A percentile compares a stretch with the other conserved stretches of the same genome.
These are phyloP conservation scores for Poa pratensis DNA, from an alignment of 176 grass and related monocot genomes.

Conservation along the genomic window DNA sequence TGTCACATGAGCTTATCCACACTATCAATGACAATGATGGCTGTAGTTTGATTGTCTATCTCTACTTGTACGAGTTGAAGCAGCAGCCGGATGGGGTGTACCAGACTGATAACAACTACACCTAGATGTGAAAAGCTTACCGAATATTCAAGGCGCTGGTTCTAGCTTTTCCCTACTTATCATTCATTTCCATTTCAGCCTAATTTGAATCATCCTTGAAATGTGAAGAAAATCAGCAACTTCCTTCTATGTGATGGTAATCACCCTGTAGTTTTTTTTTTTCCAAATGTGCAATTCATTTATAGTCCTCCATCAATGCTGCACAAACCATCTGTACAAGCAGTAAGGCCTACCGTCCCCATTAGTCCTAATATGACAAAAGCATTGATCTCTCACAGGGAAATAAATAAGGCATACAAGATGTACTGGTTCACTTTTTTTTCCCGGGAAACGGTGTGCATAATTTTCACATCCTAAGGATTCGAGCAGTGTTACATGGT, in stretches of 20 bases:
- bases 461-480: conserved; percentile 24
- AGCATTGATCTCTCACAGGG: neutral
- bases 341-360: neutral
- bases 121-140: conserved; percentile 10
- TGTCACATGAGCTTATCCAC: neutral
- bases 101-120: neutral
- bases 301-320: conserved; percentile 1
- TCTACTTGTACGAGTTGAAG: neutral
- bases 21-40: neutral
- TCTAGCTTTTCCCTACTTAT: conserved; percentile 13
- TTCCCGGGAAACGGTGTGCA: neutral
- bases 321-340: neutral
- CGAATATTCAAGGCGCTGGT: neutral
- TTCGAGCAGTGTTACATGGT: neutral
- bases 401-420: neutral
- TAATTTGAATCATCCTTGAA: conserved; percentile 16
- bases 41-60: conserved; percentile 2
- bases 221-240: neutral
- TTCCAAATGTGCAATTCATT: conserved; percentile 2
- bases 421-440: neutral
- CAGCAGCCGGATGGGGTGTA: neutral
- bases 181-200: neutral
- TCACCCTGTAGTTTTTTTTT: neutral
- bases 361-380: conserved; percentile 14
- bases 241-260: conserved; percentile 1